Evolutionary conservation across 352 stramenopile species (phyloP).

Genomic region (Lagenidium giganteum): DNA sequence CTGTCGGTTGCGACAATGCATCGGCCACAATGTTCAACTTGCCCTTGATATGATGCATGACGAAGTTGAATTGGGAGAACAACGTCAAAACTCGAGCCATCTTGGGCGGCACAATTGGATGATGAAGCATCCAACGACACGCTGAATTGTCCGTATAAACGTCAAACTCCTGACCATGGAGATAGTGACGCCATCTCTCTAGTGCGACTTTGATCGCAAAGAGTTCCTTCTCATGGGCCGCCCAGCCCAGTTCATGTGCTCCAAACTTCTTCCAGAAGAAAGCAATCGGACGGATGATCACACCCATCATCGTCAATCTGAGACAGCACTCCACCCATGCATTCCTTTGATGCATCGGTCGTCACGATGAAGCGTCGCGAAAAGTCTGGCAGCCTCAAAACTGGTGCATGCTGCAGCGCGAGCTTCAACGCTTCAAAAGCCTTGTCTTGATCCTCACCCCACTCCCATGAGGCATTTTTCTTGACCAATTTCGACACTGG

Average conservation of each 20-base stretch:
- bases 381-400: constrained; percentile 6
- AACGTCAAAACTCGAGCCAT: constrained; percentile 11
- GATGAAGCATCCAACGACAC: constrained; percentile 11
- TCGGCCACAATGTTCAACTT: constrained; percentile 10
- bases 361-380: constrained; percentile 5
- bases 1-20: constrained; percentile 7
- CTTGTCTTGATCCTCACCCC: constrained; percentile 1
- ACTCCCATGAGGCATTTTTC: constrained; percentile 11
- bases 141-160: constrained; percentile 14
- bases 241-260: not conserved
- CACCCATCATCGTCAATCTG: not conserved
- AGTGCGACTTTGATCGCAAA: constrained; percentile 7
- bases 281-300: constrained; percentile 6
- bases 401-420: constrained; percentile 1
- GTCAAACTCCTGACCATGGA: constrained; percentile 2
- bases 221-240: constrained; percentile 10
- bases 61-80: constrained; percentile 12
- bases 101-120: constrained; percentile 6
- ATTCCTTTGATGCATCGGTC: constrained; percentile 2
- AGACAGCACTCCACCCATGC: constrained; percentile 4
- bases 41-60: constrained; percentile 6
- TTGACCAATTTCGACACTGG: constrained; percentile 14
- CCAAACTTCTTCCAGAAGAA: constrained; percentile 10
- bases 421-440: constrained; percentile 13
- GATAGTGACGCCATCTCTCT: constrained; percentile 7